phyloP scores from a whole-genome alignment of 2,329 filamentous ascomycete genomes.

The Alternaria angustiovoidea region DNA sequence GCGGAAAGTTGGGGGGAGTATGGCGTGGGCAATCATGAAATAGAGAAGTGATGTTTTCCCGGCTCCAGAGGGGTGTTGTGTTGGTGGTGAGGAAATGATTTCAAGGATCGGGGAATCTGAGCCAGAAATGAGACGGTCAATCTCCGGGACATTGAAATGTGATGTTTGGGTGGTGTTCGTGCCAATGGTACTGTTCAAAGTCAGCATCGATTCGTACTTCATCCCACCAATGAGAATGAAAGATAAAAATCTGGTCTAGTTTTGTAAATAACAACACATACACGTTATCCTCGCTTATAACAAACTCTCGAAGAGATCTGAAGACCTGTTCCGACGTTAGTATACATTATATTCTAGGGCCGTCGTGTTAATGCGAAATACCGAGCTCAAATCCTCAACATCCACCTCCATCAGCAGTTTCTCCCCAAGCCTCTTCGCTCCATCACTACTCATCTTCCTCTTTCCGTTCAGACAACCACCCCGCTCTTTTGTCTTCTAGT shows the following conservation, averaged over 20 bases:
- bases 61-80: slow-evolving; percentile 52
- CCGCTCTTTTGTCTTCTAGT: background rate
- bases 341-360: background rate
- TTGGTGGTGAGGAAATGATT: slow-evolving; percentile 57
- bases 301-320: slow-evolving; percentile 45
- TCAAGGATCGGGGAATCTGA: slow-evolving; percentile 54
- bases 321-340: slow-evolving; percentile 48
- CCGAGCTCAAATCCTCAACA: slow-evolving; percentile 41
- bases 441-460: slow-evolving; percentile 30
- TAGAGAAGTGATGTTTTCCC: slow-evolving; percentile 69
- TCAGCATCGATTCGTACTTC: background rate
- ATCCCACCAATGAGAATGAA: background rate
- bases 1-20: slow-evolving; percentile 55
- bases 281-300: slow-evolving; percentile 18
- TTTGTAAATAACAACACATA: background rate
- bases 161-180: background rate
- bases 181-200: background rate
- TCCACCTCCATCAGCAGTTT: slow-evolving; percentile 57
- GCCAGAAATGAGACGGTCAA: slow-evolving; percentile 53
- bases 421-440: slow-evolving; percentile 60
- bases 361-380: slow-evolving; percentile 16
- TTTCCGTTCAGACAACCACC: slow-evolving; percentile 6
- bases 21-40: slow-evolving; percentile 60
- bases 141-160: slow-evolving; percentile 54
- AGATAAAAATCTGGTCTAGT: background rate